Conservation (phyloP, 192 early-diverging fungal species). For the Pilaira anomala region DNA sequence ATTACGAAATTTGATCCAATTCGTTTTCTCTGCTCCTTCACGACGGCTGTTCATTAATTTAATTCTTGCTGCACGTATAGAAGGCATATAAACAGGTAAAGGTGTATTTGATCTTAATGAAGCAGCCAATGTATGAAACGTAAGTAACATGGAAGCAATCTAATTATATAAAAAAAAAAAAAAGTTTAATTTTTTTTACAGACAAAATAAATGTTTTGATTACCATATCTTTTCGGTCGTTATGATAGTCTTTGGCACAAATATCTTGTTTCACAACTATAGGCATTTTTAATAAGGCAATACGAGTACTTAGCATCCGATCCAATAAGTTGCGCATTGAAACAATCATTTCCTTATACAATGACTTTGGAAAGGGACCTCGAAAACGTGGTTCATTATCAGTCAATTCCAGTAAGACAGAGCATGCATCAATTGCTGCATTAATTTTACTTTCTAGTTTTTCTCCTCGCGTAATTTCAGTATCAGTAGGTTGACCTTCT, state of each 20-base stretch:
- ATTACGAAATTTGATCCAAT: slow-evolving; percentile 29
- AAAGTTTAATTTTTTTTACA: background rate
- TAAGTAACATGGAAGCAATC: slow-evolving; percentile 60
- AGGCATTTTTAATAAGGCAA: slow-evolving; percentile 41
- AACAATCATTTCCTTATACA: slow-evolving; percentile 61
- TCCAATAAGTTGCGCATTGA: slow-evolving; percentile 68
- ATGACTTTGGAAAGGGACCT: slow-evolving; percentile 63
- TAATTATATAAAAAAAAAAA: slow-evolving; percentile 6
- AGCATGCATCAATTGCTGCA: slow-evolving; percentile 21
- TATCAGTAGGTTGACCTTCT: slow-evolving; percentile 18
- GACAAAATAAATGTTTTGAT: background rate
- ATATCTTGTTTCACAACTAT: slow-evolving; percentile 39
- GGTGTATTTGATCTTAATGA: slow-evolving; percentile 70
- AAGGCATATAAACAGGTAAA: slow-evolving; percentile 68
- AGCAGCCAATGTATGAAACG: slow-evolving; percentile 69
- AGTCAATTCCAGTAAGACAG: slow-evolving; percentile 55
- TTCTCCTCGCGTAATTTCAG: slow-evolving; percentile 20
- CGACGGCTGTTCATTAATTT: slow-evolving; percentile 34
- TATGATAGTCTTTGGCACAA: slow-evolving; percentile 33
- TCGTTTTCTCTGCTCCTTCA: background rate
- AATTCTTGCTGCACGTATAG: slow-evolving; percentile 41
- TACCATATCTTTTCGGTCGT: slow-evolving; percentile 50
- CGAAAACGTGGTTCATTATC: slow-evolving; percentile 70
- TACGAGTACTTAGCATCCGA: slow-evolving; percentile 63
- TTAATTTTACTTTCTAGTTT: slow-evolving; percentile 32